phyloP scores from a whole-genome alignment of 768 basidiomycete genomes.

The Glaciozyma martinii region DNA sequence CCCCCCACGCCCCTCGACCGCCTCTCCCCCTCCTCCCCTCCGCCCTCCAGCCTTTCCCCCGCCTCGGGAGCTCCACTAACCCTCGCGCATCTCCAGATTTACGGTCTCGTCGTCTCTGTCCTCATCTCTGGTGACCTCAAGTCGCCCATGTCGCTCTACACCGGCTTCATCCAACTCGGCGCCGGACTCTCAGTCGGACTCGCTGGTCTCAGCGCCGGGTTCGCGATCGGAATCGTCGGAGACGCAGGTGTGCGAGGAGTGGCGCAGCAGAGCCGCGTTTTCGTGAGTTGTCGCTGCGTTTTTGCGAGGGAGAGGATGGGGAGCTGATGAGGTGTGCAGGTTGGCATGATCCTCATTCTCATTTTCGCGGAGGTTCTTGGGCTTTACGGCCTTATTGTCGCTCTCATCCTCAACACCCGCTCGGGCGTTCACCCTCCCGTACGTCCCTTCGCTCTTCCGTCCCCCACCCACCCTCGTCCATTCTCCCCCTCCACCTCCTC shows the following conservation, averaged over 20 bases:
- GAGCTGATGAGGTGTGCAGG: slow-evolving; percentile 25
- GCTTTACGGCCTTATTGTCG: slow-evolving; percentile 63
- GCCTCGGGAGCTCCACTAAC: neutral
- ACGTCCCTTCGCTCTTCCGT: neutral
- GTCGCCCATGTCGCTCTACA: slow-evolving; percentile 75
- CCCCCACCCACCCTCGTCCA: neutral
- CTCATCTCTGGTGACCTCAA: slow-evolving; percentile 72
- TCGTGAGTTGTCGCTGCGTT: neutral
- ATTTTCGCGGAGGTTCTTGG: slow-evolving; percentile 52
- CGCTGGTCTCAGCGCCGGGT: slow-evolving; percentile 91
- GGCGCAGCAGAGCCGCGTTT: slow-evolving; percentile 89
- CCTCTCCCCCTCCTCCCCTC: neutral
- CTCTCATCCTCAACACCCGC: slow-evolving; percentile 22
- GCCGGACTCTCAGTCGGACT: slow-evolving; percentile 87
- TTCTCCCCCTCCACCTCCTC: neutral
- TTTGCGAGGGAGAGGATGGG: neutral
- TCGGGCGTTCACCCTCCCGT: slow-evolving; percentile 13
- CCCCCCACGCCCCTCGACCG: neutral
- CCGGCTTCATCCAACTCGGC: slow-evolving; percentile 87
- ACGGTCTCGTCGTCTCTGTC: slow-evolving; percentile 98
- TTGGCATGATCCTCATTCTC: slow-evolving; percentile 57
- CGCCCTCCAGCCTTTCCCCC: neutral
- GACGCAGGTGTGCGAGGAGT: slow-evolving; percentile 97
- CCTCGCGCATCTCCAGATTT: slow-evolving; percentile 36
- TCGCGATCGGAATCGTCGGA: slow-evolving; percentile 95